A percentile compares a stretch with the other conserved stretches of the same genome.
Evolutionary conservation across 202 grass and related monocot species (phyloP).

Genomic region (Bolboschoenoplectus hybrid): DNA sequence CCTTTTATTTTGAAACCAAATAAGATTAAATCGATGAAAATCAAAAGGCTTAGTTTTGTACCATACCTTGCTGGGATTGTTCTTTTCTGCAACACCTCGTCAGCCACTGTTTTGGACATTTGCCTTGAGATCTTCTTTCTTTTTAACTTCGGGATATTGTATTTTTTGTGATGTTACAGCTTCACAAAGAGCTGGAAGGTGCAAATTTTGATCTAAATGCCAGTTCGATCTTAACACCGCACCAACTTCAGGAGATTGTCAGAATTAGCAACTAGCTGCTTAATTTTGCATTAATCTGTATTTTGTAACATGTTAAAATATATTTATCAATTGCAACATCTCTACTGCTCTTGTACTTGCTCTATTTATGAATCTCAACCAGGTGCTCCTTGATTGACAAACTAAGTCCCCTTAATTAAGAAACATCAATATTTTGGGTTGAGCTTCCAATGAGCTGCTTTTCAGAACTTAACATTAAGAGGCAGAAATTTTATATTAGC

Average conservation of each 20-base stretch:
- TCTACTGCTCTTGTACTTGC: background rate
- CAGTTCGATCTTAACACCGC: conserved; percentile 46
- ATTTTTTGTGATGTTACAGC: conserved; percentile 44
- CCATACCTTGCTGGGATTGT: background rate
- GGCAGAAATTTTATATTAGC: background rate
- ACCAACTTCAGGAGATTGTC: conserved; percentile 55
- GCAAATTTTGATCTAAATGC: conserved; percentile 58
- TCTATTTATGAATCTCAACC: background rate
- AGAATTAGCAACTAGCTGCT: conserved; percentile 35
- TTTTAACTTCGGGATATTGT: background rate
- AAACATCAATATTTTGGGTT: background rate
- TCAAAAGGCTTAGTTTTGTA: background rate
- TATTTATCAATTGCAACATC: background rate
- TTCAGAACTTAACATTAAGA: conserved; percentile 5
- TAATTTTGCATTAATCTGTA: background rate
- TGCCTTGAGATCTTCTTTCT: background rate
- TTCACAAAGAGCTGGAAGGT: conserved; percentile 54
- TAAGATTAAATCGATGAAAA: background rate
- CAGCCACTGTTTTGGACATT: background rate
- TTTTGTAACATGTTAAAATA: background rate
- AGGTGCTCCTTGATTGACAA: background rate
- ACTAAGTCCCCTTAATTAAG: background rate
- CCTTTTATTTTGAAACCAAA: background rate
- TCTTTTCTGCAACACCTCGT: background rate
- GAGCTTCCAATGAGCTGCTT: background rate